Percentiles rank a stretch among this genome's conserved stretches.
Evolutionary conservation across 2,329 filamentous ascomycete species (phyloP).

Genomic region (Penicillium glabrum): DNA sequence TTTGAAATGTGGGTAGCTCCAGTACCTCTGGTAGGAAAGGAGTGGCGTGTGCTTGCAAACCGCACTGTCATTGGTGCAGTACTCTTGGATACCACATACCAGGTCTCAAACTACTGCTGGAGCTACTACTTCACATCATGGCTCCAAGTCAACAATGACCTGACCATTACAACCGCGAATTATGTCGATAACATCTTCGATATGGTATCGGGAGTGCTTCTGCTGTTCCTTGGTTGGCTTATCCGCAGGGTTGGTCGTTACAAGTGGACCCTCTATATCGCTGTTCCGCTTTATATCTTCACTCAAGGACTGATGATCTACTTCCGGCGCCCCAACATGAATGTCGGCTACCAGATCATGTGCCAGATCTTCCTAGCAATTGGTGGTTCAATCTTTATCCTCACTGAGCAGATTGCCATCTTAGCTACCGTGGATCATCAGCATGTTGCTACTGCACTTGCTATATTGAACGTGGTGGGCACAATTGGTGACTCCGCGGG

Average conservation of each 20-base stretch:
- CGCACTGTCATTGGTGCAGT: constrained; percentile 31
- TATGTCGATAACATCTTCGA: constrained; percentile 52
- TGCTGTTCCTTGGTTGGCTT: constrained; percentile 54
- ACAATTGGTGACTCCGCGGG: constrained; percentile 58
- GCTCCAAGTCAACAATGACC: constrained; percentile 28
- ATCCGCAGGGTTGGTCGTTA: constrained; percentile 54
- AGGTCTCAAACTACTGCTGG: constrained; percentile 34
- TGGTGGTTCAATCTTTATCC: constrained; percentile 53
- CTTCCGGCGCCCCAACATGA: constrained; percentile 51
- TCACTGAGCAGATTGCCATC: constrained; percentile 56
- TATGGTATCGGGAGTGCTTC: constrained; percentile 56
- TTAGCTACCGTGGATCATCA: constrained; percentile 57
- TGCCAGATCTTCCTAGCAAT: constrained; percentile 61
- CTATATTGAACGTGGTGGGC: constrained; percentile 57
- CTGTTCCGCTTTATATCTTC: constrained; percentile 55
- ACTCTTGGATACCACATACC: constrained; percentile 29
- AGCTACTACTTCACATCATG: constrained; percentile 31
- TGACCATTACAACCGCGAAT: constrained; percentile 31
- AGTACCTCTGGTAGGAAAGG: constrained; percentile 41
- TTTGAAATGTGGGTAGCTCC: constrained; percentile 55
- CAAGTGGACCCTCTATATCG: constrained; percentile 55
- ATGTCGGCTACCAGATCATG: constrained; percentile 58
- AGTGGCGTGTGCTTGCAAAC: constrained; percentile 38
- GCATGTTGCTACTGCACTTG: constrained; percentile 56
- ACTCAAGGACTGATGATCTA: constrained; percentile 58